phyloP scores from a whole-genome alignment of 2,329 filamentous ascomycete genomes.

The Ceratocystis papillata region DNA sequence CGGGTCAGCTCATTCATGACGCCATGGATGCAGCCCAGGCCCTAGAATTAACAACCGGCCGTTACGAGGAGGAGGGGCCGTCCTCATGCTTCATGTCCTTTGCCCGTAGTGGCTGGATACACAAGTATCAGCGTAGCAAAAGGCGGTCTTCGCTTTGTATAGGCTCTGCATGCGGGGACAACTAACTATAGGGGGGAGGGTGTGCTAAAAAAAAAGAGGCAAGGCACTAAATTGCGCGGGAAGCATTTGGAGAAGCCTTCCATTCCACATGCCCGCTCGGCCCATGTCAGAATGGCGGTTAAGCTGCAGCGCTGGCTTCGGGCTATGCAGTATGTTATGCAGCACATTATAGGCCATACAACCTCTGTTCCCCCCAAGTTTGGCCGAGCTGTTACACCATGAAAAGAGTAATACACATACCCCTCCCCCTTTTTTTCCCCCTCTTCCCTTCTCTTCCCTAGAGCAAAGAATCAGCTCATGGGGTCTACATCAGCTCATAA shows the following conservation, averaged over 20 bases:
- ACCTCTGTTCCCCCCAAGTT: neutral
- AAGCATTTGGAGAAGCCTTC: neutral
- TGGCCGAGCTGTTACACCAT: neutral
- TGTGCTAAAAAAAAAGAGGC: neutral
- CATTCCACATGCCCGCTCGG: neutral
- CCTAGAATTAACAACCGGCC: neutral
- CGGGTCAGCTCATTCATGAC: slow-evolving; percentile 4
- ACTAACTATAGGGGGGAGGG: neutral
- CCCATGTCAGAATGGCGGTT: neutral
- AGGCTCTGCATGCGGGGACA: neutral
- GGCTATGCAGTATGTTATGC: neutral
- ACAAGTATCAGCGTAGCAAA: neutral
- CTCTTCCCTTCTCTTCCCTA: neutral
- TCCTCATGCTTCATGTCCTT: neutral
- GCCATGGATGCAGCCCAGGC: neutral
- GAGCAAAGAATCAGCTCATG: neutral
- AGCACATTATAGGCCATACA: neutral
- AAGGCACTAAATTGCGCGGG: neutral
- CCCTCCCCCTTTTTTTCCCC: neutral
- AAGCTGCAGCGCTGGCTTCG: neutral
- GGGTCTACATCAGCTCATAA: neutral
- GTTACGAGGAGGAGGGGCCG: neutral
- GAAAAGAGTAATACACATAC: neutral
- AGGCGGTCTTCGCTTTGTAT: neutral
- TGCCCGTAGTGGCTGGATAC: neutral